Conservation (phyloP, 805 yeast genomes). For the Pichia scutulata region DNA sequence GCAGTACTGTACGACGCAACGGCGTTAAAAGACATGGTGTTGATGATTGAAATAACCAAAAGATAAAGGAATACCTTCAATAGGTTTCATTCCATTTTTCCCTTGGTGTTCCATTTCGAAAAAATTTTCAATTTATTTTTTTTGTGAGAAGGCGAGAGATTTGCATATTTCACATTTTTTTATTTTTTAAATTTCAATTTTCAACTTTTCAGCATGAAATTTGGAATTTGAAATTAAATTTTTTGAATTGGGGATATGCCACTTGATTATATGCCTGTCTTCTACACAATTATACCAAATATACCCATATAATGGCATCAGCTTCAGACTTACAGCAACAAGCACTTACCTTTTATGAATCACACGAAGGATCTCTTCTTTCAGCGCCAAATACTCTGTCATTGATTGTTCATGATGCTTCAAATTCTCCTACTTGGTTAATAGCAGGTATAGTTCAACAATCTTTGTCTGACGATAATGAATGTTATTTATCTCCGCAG, state of each 20-base stretch:
- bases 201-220: no score
- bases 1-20: conserved; percentile 47
- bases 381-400: conserved; percentile 1
- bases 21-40: conserved; percentile 24
- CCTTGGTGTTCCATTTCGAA: no score
- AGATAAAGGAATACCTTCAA: no score
- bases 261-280: no score
- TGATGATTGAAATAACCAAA: neutral
- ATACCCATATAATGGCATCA: conserved; percentile 3
- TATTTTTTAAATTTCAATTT: no score
- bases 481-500: conserved; percentile 7
- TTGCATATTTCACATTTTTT: neutral
- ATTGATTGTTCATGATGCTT: conserved; percentile 4
- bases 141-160: no score
- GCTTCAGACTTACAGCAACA: conserved; percentile 18
- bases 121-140: neutral
- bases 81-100: no score
- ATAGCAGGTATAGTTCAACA: conserved; percentile 6
- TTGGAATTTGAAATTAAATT: neutral
- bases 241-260: neutral
- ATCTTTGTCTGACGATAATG: conserved; percentile 1
- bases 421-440: conserved; percentile 8
- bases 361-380: neutral
- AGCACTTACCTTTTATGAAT: conserved; percentile 4
- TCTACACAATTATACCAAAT: neutral